Conservation (phyloP, 257 asterid species). For the Solanum sitiens region DNA sequence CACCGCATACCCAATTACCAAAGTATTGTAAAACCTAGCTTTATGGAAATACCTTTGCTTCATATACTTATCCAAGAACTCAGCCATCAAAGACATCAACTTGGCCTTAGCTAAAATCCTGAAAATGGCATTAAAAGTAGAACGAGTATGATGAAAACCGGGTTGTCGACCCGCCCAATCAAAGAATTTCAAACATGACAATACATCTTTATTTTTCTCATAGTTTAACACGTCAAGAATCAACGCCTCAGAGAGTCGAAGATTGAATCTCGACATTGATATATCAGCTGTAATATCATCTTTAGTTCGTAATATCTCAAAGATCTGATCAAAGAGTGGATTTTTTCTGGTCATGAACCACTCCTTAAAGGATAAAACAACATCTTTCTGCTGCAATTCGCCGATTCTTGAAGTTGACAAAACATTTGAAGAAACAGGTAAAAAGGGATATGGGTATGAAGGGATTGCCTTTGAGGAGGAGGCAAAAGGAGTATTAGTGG, state of each 20-base stretch:
- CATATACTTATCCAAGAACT: conserved; percentile 29
- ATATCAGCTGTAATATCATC: conserved; percentile 36
- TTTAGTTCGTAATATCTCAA: conserved; percentile 38
- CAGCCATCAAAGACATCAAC: conserved; percentile 37
- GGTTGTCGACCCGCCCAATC: conserved; percentile 88
- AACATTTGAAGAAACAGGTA: not conserved
- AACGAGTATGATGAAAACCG: conserved; percentile 58
- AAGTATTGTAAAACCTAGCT: conserved; percentile 23
- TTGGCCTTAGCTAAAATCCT: conserved; percentile 44
- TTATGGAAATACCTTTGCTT: conserved; percentile 19
- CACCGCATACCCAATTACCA: conserved; percentile 71
- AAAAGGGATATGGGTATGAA: not conserved
- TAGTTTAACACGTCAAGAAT: conserved; percentile 51
- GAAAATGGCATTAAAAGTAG: conserved; percentile 61
- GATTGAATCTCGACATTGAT: conserved; percentile 37
- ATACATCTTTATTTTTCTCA: conserved; percentile 36
- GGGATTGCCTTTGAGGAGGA: not conserved
- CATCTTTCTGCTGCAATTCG: conserved; percentile 10
- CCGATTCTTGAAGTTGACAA: not conserved
- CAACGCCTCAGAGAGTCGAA: conserved; percentile 34
- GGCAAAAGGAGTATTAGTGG: not conserved
- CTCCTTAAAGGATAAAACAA: conserved; percentile 33
- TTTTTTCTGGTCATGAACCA: conserved; percentile 58
- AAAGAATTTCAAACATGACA: conserved; percentile 68
- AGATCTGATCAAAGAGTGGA: conserved; percentile 41